Conservation (phyloP, 768 basidiomycete genomes). For the Termitomyces sp. region DNA sequence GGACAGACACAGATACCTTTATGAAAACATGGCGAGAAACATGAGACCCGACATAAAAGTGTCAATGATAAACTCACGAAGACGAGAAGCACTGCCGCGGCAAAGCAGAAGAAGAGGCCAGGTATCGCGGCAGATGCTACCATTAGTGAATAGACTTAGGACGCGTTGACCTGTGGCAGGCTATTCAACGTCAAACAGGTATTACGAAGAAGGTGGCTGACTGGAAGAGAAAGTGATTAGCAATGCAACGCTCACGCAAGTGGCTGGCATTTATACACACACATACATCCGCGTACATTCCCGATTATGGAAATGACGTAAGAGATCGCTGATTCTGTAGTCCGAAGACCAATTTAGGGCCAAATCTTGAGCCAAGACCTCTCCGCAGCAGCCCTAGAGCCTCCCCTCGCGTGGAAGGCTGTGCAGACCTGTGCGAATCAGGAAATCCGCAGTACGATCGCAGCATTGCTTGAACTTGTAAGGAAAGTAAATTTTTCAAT, state of each 20-base stretch:
- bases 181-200: neutral
- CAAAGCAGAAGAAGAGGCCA: constrained; percentile 67
- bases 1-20: constrained; percentile 65
- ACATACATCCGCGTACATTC: neutral
- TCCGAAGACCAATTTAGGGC: neutral
- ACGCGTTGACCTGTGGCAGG: neutral
- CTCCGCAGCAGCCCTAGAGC: constrained; percentile 3
- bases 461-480: neutral
- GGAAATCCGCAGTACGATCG: neutral
- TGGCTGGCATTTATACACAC: constrained; percentile 4
- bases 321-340: too few species aligned
- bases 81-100: constrained; percentile 62
- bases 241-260: neutral
- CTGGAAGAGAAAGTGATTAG: neutral
- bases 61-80: constrained; percentile 33
- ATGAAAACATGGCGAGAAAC: neutral
- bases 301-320: constrained; percentile 9
- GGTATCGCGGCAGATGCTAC: constrained; percentile 57
- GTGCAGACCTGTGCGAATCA: neutral
- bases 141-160: constrained; percentile 26
- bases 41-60: constrained; percentile 18
- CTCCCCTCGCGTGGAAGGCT: neutral
- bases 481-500: neutral
- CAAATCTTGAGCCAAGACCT: neutral
- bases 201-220: neutral